Percentiles rank a stretch among this genome's conserved stretches.
Conservation (phyloP, 495 filamentous ascomycete species). For the Xylaria castorea region DNA sequence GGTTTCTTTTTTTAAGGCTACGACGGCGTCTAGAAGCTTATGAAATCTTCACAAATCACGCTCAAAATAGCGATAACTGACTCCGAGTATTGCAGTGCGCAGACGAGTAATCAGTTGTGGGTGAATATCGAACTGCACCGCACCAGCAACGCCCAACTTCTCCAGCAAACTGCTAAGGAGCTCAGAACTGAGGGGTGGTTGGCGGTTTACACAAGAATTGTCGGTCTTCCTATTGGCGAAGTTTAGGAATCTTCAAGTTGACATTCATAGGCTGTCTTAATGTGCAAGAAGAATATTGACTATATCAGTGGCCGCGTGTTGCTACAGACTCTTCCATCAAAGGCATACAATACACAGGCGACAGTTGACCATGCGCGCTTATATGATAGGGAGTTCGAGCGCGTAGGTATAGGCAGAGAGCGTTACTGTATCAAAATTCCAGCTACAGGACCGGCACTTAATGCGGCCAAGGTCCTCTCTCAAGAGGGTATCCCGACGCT, state of each 20-base stretch:
- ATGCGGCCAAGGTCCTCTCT: slow-evolving; percentile 39
- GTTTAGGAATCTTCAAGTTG: not conserved
- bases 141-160: slow-evolving; percentile 46
- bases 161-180: slow-evolving; percentile 43
- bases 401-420: slow-evolving; percentile 47
- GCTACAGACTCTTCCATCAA: slow-evolving; percentile 47
- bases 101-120: slow-evolving; percentile 54
- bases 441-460: slow-evolving; percentile 38
- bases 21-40: too few relatives aligned
- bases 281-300: slow-evolving; percentile 52
- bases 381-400: slow-evolving; percentile 50
- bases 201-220: slow-evolving; percentile 49
- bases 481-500: slow-evolving; percentile 39
- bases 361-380: slow-evolving; percentile 48
- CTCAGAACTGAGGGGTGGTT: slow-evolving; percentile 51
- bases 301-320: slow-evolving; percentile 49
- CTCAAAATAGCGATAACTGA: too few relatives aligned
- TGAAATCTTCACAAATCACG: too few relatives aligned
- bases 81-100: slow-evolving; percentile 31
- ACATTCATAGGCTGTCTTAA: slow-evolving; percentile 43
- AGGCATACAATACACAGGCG: slow-evolving; percentile 47
- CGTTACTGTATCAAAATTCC: slow-evolving; percentile 44
- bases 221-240: not conserved
- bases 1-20: too few relatives aligned
- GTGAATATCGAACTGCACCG: slow-evolving; percentile 49